A percentile compares a stretch with the other conserved stretches of the same genome.
Conservation (phyloP, 2,329 filamentous ascomycete species). For the Scolecobasidium constrictum region DNA sequence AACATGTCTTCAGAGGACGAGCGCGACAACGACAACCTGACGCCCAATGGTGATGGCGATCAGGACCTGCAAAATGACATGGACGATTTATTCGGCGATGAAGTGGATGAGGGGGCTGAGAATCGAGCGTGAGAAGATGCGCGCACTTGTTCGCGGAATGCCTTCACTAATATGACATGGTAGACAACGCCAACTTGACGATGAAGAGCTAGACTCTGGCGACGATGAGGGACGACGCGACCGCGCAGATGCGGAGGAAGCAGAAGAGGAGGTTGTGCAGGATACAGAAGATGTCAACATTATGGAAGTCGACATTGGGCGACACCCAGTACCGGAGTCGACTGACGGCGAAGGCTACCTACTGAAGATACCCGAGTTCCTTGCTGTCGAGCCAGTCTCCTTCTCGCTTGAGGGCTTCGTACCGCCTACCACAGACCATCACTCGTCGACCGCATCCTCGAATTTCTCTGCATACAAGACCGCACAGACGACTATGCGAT, state of each 20-base stretch:
- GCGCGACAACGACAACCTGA: no score
- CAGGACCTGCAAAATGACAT: conserved; percentile 16
- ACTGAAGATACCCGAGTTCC: conserved; percentile 60
- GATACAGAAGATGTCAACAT: conserved; percentile 32
- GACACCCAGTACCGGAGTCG: conserved; percentile 60
- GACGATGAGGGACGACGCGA: conserved; percentile 55
- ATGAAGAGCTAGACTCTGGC: conserved; percentile 52
- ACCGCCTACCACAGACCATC: conserved; percentile 48
- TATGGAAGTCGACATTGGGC: conserved; percentile 53
- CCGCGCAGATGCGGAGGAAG: conserved; percentile 37
- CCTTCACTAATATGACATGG: neutral
- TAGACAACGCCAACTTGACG: conserved; percentile 40
- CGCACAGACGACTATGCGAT: conserved; percentile 57
- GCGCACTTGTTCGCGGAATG: no score
- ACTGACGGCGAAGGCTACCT: conserved; percentile 62
- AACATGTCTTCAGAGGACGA: neutral
- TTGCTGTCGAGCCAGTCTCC: conserved; percentile 56
- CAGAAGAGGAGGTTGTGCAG: conserved; percentile 36
- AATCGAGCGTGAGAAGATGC: conserved; percentile 24
- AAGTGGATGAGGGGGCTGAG: conserved; percentile 21
- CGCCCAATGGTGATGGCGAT: neutral
- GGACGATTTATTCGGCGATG: conserved; percentile 37
- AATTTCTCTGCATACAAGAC: conserved; percentile 51
- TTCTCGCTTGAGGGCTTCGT: conserved; percentile 58
- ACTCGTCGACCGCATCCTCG: conserved; percentile 32